Base-by-base conservation (phyloP, 305 asterid species). In the Fraxinus angustifolia region DNA sequence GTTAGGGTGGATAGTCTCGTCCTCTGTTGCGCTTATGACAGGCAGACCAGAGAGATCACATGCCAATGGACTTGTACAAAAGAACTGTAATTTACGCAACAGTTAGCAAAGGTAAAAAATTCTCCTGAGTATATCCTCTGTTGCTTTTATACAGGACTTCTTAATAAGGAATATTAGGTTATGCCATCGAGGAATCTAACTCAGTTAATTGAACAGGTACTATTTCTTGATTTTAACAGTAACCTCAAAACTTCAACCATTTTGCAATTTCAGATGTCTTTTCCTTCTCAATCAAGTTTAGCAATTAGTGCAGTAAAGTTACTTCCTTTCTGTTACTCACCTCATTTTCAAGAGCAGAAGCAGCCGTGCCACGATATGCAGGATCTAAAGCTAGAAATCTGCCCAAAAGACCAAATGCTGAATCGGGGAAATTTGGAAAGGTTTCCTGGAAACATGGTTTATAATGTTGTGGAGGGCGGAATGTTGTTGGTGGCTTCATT, bases 331-430 rank as follows among this genome's bases (percentile, higher is more conserved):
- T 23, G 36, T 14, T 17, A 82, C 94, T 90, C 76, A 94, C 97
- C 81, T 88, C 78, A 85, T 74, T 87, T 78, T 90, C 87, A 75
- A 92, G 94, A 65, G 93, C 90, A 40, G 90, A 73, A 77, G 92
- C 72, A 65, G 96, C 88, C 53, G 87, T 88, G 84, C 93, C 96
- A 19, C 96, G 92, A 19, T 23, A 53, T 19, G 87, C 34, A 19
- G 98, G 96, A 80, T 94, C 90, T 1, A 94, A 88, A 14, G 93
- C 84, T 62, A 94, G 88, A 86, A 94, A 96, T 35, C 67, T 87
- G 36, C 86, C 81, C 77, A 94, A 68, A 78, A 94, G 95, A 17
- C 79, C 83, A 50, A 87, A 75, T 0, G 91, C 87, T 16, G 95
- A 88, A 56, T 83, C 84, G 6, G 98, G 98, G 72, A 94, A 80